Base-by-base conservation (phyloP, 2,329 filamentous ascomycete species). In the Aspergillus quadricinctus region DNA sequence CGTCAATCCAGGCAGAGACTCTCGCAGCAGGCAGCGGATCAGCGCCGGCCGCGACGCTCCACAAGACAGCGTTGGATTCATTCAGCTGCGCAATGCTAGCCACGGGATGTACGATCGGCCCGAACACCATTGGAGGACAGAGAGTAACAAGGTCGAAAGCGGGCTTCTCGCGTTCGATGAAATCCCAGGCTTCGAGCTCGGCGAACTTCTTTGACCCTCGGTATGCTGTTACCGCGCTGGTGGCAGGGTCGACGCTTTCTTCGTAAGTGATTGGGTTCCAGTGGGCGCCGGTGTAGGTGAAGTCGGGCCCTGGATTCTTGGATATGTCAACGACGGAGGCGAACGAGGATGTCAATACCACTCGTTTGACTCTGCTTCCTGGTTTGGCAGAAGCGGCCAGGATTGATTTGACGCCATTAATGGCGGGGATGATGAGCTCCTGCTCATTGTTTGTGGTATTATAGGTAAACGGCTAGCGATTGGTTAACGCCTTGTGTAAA, bases 121-220 rank as follows among this genome's bases (percentile, higher is more conserved):
- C 78, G 55, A 78, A 78, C 0, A 73, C 74, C 70, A 78, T 75
- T 0, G 77, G 75, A 14, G 78, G 77, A 56, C 75, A 78, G 2
- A 80, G 64, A 0, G 76, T 72, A 4, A 77, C 76, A 17, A 80
- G 56, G 37, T 78, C 75, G 54, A 78, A 80, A 1, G 37, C 37
- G 2, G 73, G 70, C 9, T 72, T 72, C 17, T 69, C 57, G 35
- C 71, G 62, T 27, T 68, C 52, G 1, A 77, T 55, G 46, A 74
- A 72, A 8, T 66, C 54, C 69, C 67, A 71, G 4, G 67, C 68
- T 23, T 58, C 60, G 9, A 57, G 55, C 29, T 71, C 69, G 3
- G 69, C 69, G 31, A 71, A 70, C 41, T 67, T 69, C 59, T 72
- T 72, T 0, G 68, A 69, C 7, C 63, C 70, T 2, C 68, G 57